phyloP scores from a whole-genome alignment of 1,284 basidiomycete species.

The Exobasidium cylindrosporum region DNA sequence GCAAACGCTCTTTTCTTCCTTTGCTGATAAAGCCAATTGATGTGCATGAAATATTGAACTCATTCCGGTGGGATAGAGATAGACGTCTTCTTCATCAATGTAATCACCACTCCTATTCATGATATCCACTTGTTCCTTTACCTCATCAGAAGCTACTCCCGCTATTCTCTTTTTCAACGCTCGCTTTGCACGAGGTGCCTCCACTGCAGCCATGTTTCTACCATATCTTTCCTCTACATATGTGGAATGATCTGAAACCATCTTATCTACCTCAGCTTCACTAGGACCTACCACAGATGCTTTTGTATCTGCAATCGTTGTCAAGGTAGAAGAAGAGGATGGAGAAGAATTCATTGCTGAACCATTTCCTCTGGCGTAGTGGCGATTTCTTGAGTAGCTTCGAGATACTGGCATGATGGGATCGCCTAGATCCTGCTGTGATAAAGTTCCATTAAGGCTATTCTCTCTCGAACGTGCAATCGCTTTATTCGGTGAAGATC shows the following conservation, averaged over 20 bases:
- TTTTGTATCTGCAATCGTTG: conserved; percentile 4
- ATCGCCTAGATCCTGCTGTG: not conserved
- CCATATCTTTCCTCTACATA: conserved; percentile 92
- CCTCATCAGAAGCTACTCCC: conserved; percentile 56
- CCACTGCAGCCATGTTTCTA: conserved; percentile 76
- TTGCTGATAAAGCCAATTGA: conserved; percentile 62
- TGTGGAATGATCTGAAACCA: conserved; percentile 59
- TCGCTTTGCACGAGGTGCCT: conserved; percentile 75
- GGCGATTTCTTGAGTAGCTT: conserved; percentile 26
- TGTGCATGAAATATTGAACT: conserved; percentile 88
- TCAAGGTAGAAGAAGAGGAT: not conserved
- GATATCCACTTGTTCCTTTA: not conserved
- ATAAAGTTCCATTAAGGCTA: not conserved
- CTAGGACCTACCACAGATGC: not conserved
- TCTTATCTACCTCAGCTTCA: conserved; percentile 53
- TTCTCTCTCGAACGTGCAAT: not conserved
- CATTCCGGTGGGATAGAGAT: conserved; percentile 84
- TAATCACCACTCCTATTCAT: conserved; percentile 18
- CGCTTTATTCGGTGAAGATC: not conserved
- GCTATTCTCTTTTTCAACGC: conserved; percentile 84
- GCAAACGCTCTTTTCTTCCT: conserved; percentile 38
- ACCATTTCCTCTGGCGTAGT: conserved; percentile 22
- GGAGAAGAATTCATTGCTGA: conserved; percentile 13
- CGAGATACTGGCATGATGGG: not conserved
- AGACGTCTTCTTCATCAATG: conserved; percentile 74